Base-by-base conservation (phyloP, 2,329 filamentous ascomycete genomes). In the Botrytis paeoniae region DNA sequence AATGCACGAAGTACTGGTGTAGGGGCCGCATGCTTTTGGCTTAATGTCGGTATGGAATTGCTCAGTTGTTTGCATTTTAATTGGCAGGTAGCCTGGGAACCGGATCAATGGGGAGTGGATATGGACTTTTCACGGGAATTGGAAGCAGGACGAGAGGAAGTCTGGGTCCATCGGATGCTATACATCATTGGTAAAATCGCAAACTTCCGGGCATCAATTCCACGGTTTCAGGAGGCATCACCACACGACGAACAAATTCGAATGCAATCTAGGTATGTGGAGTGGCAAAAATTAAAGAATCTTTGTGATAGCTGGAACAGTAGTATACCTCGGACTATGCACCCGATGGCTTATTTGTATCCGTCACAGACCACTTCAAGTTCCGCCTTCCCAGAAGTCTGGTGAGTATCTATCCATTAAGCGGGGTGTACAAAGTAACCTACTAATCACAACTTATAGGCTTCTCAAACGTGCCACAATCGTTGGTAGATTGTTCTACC, bases 1-100 rank as follows among this genome's bases (percentile, higher is more conserved):
- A 92, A 93, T 78, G 93, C 93, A 0, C 89, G 86, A 75, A 92
- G 92, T 51, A 88, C 86, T 1, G 94, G 95, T 0, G 89, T 97
- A 32, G 95, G 94, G 0, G 89, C 91, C 0, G 94, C 95, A 1
- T 98, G 95, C 81, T 98, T 98, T 83, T 98, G 95, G 95, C 85
- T 98, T 54, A 97, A 97, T 78, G 90, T 97, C 25, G 92, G 92
- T 25, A 92, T 97, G 87, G 95, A 98, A 81, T 85, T 98, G n/a
- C 85, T 98, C 41, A 93, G 90, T 75, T 97, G 94, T 81, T 85
- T 98, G 25, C 91, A 93, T 76, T 94, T 94, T 82, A 94, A 95
- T 80, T 97, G 93, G 92, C 88, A 91, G 76, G 89, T 94, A 20
- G 91, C 93, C 0, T 97, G 94, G 93, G 90, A 97, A 71, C 95